Base-by-base conservation (phyloP, 2,329 filamentous ascomycete genomes). In the Periconia sp. region DNA sequence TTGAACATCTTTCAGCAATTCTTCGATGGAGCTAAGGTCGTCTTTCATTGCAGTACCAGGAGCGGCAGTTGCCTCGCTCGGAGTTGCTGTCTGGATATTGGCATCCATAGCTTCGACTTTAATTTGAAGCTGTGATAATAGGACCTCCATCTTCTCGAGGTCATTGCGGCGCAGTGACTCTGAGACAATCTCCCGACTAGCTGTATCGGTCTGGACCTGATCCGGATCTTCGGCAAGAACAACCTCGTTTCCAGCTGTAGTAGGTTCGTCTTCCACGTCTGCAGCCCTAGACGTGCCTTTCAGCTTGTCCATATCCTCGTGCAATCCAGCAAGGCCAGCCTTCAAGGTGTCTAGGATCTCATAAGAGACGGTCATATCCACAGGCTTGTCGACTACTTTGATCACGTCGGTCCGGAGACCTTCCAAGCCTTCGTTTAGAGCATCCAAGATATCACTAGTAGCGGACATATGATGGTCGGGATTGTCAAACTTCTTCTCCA, bases 291-390 rank as follows among this genome's bases (percentile, higher is more conserved):
- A 63, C 29, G 70, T 72, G 17, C 86, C 83, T n/a, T 88, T 87
- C 26, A 96, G 77, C 15, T 79, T 78, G 43, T 91, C 87, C 52
- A 96, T 88, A 35, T 96, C 92, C 2, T 82, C 79, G 39, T 85
- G 85, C 12, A 97, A 79, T 26, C 80, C 81, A 30, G 87, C 84
- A 7, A 97, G 76, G 0, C 91, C 92, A n/a, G 85, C 80, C 65
- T 88, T 95, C 42, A 97, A 78, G 0, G 89, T 89, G 46, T 96
- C 89, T 1, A 96, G 78, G 38, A 96, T 92, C 69, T 96, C 91
- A 52, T 95, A 89, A 46, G 88, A 92, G 43, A 89, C 85, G 1
- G 87, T 92, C 69, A 92, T 80, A 57, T 95, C 91, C 0, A 83
- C 76, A 4, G 91, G 88, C 71, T 90, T 94, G 63, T 92, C 85